Base-by-base conservation (phyloP, 768 basidiomycete genomes). In the Lactarius sp. region DNA sequence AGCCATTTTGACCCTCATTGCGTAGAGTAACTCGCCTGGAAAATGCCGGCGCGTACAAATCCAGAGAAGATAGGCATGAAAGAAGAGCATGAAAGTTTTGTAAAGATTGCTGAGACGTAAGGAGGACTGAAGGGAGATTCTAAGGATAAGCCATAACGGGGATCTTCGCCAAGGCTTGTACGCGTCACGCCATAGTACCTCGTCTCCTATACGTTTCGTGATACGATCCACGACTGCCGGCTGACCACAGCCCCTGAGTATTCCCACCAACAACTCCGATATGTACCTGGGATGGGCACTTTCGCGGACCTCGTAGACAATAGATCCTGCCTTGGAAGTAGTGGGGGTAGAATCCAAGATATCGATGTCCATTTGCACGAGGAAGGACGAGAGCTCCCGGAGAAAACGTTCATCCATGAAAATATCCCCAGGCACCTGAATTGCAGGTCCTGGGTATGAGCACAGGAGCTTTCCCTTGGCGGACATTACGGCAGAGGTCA, bases 101-200 rank as follows among this genome's bases (percentile, higher is more conserved):
- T 85, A 85, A 0, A 70, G 67, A 13, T 59, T 58, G 31, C 5
- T 52, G 37, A 27, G 9, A 27, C 22, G 41, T 34, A 59, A 34
- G 31, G 77, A 62, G 1, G 74, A 75, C 50, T 78, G 77, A 16
- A 78, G 65, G 1, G 75, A 73, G 4, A 84, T 78, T 8, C 82
- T 78, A 39, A 81, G 69, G 13, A 81, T 68, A 4, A 83, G 76
- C 82, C 82, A 84, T 12, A 81, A 71, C 0, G 80, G 71, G 6
- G 81, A 80, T 27, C 83, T 74, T 33, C 83, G 72, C 82, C 82
- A 84, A 14, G 73, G 83, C 59, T 74, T 70, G 36, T 66, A 56
- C 2, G 77, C 71, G 22, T 72, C 61, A 4, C 73, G 46, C 78
- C 80, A 80, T 2, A 79, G 71, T 2, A 82, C 77, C 27, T 83